Evolutionary conservation across 495 filamentous ascomycete genomes (phyloP).

Genomic region (Evernia prunastri): DNA sequence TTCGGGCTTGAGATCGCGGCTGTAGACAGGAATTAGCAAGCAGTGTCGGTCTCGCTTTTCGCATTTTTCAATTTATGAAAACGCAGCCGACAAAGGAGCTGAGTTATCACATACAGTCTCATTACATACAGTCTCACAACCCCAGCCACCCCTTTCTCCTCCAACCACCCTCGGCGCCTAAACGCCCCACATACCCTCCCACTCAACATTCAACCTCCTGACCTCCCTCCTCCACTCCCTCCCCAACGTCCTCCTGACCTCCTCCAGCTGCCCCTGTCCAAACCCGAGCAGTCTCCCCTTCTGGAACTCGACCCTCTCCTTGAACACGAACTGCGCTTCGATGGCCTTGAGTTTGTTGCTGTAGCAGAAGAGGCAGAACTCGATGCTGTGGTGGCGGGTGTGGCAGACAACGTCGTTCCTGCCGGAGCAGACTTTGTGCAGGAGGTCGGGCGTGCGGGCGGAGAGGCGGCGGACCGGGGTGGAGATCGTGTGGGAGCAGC

Average conservation of each 20-base stretch:
- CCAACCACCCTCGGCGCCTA: background rate
- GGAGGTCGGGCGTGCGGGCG: background rate
- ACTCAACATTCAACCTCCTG: background rate
- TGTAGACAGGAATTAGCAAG: too few relatives aligned
- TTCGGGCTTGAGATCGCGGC: too few relatives aligned
- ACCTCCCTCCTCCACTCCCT: conserved; percentile 2
- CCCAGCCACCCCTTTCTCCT: background rate
- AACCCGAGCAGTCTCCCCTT: background rate
- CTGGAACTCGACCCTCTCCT: background rate
- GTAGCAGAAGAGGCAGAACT: background rate
- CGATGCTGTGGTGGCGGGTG: background rate
- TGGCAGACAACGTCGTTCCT: background rate
- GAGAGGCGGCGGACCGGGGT: background rate
- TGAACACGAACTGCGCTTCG: background rate
- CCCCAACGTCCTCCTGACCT: background rate
- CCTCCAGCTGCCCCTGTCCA: background rate
- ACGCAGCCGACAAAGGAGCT: too few relatives aligned
- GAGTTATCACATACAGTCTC: too few relatives aligned
- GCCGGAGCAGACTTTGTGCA: background rate
- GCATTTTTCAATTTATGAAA: too few relatives aligned
- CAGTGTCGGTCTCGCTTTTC: too few relatives aligned
- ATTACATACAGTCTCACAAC: too few relatives aligned
- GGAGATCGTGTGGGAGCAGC: conserved; percentile 1
- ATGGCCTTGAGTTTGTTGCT: background rate
- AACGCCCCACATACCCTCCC: background rate